A percentile compares a stretch with the other conserved stretches of the same genome.
Conservation (phyloP, 768 basidiomycete species). For the Tulasnella sp. region DNA sequence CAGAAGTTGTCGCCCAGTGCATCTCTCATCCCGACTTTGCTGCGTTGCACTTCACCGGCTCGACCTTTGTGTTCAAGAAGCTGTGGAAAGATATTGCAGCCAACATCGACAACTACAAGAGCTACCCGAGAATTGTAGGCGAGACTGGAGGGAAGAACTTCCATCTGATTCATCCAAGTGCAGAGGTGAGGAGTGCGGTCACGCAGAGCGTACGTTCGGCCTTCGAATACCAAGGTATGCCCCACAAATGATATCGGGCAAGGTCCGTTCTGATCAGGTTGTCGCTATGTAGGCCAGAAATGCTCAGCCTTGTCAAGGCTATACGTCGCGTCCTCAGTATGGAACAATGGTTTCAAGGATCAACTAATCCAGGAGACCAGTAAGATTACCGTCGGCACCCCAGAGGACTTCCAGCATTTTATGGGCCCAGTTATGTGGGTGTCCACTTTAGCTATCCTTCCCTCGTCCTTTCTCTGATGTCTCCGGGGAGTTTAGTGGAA, state of each 20-base stretch:
- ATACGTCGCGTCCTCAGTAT: conserved; percentile 83
- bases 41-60: conserved; percentile 93
- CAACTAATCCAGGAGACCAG: conserved; percentile 66
- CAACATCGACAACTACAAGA: conserved; percentile 81
- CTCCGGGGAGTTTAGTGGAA: conserved; percentile 48
- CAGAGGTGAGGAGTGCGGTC: conserved; percentile 86
- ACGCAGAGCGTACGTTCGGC: conserved; percentile 80
- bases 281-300: conserved; percentile 66
- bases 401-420: conserved; percentile 75
- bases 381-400: conserved; percentile 80
- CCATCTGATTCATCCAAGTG: conserved; percentile 84
- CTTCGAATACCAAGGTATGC: conserved; percentile 86
- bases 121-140: conserved; percentile 93
- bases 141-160: conserved; percentile 99
- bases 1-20: conserved; percentile 78
- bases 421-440: conserved; percentile 94
- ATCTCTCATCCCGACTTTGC: conserved; percentile 77
- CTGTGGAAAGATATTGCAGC: conserved; percentile 93
- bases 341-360: conserved; percentile 82
- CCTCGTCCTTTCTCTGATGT: neutral
- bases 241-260: neutral
- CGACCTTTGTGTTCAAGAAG: conserved; percentile 88
- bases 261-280: neutral
- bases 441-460: neutral
- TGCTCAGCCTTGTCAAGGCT: conserved; percentile 90